Conservation (phyloP, 2,329 filamentous ascomycete species). For the Fusarium tuaranense region DNA sequence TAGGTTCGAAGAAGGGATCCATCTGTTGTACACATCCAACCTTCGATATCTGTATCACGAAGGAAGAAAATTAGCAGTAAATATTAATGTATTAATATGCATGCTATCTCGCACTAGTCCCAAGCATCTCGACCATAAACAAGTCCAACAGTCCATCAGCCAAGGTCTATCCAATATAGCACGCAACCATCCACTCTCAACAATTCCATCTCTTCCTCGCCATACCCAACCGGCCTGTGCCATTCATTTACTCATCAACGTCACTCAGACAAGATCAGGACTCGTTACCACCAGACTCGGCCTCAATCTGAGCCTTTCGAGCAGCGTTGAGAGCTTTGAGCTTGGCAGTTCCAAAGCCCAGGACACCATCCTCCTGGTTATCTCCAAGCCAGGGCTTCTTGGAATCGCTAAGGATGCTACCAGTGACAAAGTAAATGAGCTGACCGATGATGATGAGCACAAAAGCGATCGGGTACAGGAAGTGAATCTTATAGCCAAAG, state of each 20-base stretch:
- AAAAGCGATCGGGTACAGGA: conserved; percentile 95
- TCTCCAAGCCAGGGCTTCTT: conserved; percentile 95
- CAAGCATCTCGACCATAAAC: background rate
- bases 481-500: conserved; percentile 84
- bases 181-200: background rate
- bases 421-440: conserved; percentile 87
- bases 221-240: background rate
- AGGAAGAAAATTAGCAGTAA: background rate
- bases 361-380: conserved; percentile 84
- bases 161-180: background rate
- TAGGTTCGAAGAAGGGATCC: conserved; percentile 11
- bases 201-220: background rate
- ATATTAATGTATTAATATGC: conserved; percentile 15
- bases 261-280: background rate
- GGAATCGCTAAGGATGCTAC: conserved; percentile 84
- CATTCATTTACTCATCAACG: background rate
- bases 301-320: conserved; percentile 52
- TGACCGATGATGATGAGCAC: conserved; percentile 90
- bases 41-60: background rate
- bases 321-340: conserved; percentile 74
- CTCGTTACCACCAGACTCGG: conserved; percentile 39
- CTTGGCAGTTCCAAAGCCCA: conserved; percentile 88
- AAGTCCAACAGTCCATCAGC: background rate
- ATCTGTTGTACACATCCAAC: conserved; percentile 19
- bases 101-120: background rate